Conservation (phyloP, 108 stramenopile species). For the Nitzschia putrida region DNA sequence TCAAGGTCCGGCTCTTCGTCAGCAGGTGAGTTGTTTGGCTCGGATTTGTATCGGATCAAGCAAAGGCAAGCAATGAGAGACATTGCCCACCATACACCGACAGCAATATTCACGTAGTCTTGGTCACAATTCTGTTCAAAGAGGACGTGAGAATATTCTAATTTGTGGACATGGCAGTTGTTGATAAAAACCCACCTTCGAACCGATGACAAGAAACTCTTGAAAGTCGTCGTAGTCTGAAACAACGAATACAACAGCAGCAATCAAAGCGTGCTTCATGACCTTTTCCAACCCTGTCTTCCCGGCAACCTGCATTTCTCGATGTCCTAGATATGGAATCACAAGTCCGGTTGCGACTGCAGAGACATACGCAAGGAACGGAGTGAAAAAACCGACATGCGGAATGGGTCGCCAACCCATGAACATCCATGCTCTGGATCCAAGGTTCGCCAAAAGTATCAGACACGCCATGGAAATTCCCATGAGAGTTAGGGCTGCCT, state of each 20-base stretch:
- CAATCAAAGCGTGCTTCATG: conserved; percentile 46
- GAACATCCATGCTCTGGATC: conserved; percentile 63
- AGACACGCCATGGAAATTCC: conserved; percentile 51
- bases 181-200: not conserved
- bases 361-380: conserved; percentile 40
- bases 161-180: not conserved
- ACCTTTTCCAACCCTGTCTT: conserved; percentile 57
- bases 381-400: conserved; percentile 20
- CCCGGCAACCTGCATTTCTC: conserved; percentile 56
- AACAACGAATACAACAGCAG: conserved; percentile 52
- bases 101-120: conserved; percentile 49
- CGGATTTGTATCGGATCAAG: conserved; percentile 19
- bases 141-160: not conserved
- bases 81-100: conserved; percentile 62
- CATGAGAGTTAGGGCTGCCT: conserved; percentile 41
- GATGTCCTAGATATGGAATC: conserved; percentile 65
- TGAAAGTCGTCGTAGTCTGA: conserved; percentile 60
- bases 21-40: conserved; percentile 21
- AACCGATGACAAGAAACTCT: conserved; percentile 51
- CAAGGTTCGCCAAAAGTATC: conserved; percentile 63
- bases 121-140: conserved; percentile 51
- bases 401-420: conserved; percentile 57
- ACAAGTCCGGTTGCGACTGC: conserved; percentile 51
- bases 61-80: conserved; percentile 54
- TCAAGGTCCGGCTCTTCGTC: conserved; percentile 57